These are phyloP conservation scores for Globisporangium splendens DNA, from an alignment of 352 stramenopile genomes.

Conservation along the genomic window DNA sequence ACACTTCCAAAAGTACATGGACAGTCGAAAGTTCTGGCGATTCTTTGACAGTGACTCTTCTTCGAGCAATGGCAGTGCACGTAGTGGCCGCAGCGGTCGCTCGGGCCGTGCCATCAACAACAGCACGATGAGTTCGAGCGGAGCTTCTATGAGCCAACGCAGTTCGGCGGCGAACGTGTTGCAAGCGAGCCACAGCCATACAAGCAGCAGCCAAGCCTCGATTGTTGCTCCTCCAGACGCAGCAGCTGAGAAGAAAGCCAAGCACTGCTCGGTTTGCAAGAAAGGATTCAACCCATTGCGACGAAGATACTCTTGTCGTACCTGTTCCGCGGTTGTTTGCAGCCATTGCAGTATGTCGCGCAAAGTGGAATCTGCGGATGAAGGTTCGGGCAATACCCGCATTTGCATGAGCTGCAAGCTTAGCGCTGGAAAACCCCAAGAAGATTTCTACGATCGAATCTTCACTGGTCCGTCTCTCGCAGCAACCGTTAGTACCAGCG, in stretches of 20 bases:
- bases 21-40: conserved; percentile 80
- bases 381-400: conserved; percentile 52
- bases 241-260: conserved; percentile 48
- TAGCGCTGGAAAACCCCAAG: conserved; percentile 55
- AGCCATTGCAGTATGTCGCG: conserved; percentile 70
- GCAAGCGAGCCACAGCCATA: conserved; percentile 3
- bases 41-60: conserved; percentile 45
- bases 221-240: conserved; percentile 3
- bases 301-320: conserved; percentile 70
- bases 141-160: conserved; percentile 6
- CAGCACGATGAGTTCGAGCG: conserved; percentile 26
- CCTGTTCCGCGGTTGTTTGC: conserved; percentile 71
- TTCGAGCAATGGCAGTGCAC: conserved; percentile 20
- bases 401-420: conserved; percentile 84
- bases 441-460: conserved; percentile 82
- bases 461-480: conserved; percentile 47
- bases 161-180: conserved; percentile 10
- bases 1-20: conserved; percentile 80
- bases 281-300: conserved; percentile 84
- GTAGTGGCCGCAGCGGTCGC: conserved; percentile 12
- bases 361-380: conserved; percentile 48
- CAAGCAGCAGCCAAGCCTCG: conserved; percentile 4
- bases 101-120: conserved; percentile 9
- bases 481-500: conserved; percentile 13
- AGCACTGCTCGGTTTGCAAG: conserved; percentile 73